Conservation (phyloP, 805 yeast species). For the Danielozyma ontarioensis region DNA sequence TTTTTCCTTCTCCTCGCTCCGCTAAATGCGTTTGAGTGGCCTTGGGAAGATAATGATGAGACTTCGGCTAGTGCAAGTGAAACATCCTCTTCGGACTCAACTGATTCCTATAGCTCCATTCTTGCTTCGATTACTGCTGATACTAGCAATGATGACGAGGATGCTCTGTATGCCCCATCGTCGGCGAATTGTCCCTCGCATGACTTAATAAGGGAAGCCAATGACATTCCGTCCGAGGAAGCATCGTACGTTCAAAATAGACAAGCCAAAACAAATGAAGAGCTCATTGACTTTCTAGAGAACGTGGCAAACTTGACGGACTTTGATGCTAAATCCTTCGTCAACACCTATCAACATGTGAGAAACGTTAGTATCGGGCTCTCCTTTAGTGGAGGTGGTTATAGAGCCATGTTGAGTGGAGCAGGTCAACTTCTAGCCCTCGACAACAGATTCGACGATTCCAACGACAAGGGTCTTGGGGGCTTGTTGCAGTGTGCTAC, state of each 20-base stretch:
- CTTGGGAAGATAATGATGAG: constrained; percentile 11
- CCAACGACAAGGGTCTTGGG: constrained; percentile 13
- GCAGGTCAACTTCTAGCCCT: constrained; percentile 80
- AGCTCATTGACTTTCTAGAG: constrained; percentile 21
- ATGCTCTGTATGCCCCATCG: constrained; percentile 25
- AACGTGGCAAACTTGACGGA: constrained; percentile 25
- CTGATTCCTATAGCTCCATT: constrained; percentile 2
- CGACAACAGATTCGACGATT: constrained; percentile 58
- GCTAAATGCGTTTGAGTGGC: constrained; percentile 14
- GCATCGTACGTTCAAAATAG: constrained; percentile 19
- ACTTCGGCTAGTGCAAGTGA: not conserved
- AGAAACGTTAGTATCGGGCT: constrained; percentile 25
- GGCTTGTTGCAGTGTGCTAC: constrained; percentile 11
- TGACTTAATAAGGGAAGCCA: constrained; percentile 23
- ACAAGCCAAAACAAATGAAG: constrained; percentile 23
- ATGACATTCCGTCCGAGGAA: constrained; percentile 18
- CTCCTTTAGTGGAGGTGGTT: constrained; percentile 34
- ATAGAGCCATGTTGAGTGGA: constrained; percentile 45
- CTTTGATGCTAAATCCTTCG: constrained; percentile 27
- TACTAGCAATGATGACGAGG: not conserved
- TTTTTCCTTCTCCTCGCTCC: too few species aligned
- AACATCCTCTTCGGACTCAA: not conserved
- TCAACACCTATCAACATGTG: constrained; percentile 12
- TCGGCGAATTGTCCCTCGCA: constrained; percentile 25
- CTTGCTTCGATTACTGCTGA: constrained; percentile 1